These are phyloP conservation scores for Elongisporangium undulatum DNA, from an alignment of 352 stramenopile species.

Conservation along the genomic window DNA sequence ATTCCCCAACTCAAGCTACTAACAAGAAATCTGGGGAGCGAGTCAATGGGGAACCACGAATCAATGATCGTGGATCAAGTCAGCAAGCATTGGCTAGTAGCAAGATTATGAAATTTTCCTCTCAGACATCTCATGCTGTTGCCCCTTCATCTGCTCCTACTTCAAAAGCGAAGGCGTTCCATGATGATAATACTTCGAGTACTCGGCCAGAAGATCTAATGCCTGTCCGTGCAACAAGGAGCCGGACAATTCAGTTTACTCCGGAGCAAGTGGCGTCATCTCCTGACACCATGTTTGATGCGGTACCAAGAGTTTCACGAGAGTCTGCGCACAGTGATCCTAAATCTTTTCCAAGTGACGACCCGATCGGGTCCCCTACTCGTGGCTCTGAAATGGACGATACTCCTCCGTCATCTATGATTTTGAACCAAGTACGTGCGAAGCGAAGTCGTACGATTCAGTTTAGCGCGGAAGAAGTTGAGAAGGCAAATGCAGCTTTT, in stretches of 20 bases:
- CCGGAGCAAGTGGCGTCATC: not conserved
- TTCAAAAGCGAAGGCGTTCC: not conserved
- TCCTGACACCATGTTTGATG: not conserved
- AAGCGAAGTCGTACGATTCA: conserved; percentile 40
- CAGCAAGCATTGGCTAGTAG: not conserved
- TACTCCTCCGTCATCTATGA: conserved; percentile 20
- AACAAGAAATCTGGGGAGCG: not conserved
- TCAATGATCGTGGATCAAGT: not conserved
- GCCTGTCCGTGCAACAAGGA: not conserved
- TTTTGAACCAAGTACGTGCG: conserved; percentile 37
- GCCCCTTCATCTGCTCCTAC: not conserved
- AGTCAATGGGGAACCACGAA: not conserved
- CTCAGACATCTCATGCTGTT: not conserved
- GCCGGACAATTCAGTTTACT: not conserved
- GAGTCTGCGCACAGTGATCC: not conserved
- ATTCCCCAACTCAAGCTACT: not conserved
- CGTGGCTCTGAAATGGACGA: not conserved
- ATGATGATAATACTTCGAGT: not conserved
- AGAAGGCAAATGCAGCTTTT: not conserved
- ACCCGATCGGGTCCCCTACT: not conserved
- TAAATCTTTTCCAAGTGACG: not conserved
- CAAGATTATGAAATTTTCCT: not conserved
- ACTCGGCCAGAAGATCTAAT: not conserved
- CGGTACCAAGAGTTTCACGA: not conserved
- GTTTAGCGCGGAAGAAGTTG: conserved; percentile 18